Evolutionary conservation across 2,329 filamentous ascomycete genomes (phyloP).

Genomic region (Dactylellina sp.): DNA sequence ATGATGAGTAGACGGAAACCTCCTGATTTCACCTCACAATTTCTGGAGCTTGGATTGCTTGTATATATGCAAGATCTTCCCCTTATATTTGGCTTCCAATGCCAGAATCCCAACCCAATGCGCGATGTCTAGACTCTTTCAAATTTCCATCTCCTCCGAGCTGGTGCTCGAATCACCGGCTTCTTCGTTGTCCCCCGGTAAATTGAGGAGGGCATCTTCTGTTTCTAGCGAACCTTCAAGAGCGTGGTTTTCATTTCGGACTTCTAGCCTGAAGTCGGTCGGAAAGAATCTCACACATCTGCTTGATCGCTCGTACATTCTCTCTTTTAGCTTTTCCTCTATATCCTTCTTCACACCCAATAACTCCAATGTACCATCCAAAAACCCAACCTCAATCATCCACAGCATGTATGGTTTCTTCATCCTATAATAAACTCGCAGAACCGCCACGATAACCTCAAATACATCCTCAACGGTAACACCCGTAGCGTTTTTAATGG

Average conservation of each 20-base stretch:
- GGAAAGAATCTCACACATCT: slow-evolving; percentile 28
- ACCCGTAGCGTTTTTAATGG: slow-evolving; percentile 1
- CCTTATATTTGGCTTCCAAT: no score
- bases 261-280: slow-evolving; percentile 15
- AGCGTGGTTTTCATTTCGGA: slow-evolving; percentile 3
- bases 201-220: no score
- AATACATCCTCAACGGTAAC: slow-evolving; percentile 12
- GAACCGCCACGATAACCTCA: neutral
- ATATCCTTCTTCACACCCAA: neutral
- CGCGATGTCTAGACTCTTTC: no score
- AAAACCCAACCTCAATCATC: slow-evolving; percentile 34
- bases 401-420: slow-evolving; percentile 19
- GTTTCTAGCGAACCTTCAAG: neutral
- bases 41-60: no score
- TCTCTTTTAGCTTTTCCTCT: neutral
- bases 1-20: no score
- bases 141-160: neutral
- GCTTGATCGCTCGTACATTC: slow-evolving; percentile 1
- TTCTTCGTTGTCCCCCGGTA: neutral
- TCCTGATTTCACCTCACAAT: no score
- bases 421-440: neutral
- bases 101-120: neutral
- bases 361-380: neutral
- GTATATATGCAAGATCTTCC: no score
- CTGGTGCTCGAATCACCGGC: neutral